Conservation (phyloP, 192 early-diverging fungal genomes). For the Oehlia diaphana region DNA sequence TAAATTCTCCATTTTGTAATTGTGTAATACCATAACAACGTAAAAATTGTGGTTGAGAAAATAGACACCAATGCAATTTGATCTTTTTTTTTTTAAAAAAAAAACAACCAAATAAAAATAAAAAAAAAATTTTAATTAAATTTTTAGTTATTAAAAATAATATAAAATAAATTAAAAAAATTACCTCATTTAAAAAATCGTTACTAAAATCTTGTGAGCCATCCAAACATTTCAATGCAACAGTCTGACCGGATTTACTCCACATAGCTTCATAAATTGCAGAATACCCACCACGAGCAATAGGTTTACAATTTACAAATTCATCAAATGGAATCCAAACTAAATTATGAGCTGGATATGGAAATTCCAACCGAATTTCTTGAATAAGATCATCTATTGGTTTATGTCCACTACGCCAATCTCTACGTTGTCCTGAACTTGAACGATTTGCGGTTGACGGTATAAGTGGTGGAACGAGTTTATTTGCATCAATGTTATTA, state of each 20-base stretch:
- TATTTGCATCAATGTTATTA: neutral
- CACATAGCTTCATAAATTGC: constrained; percentile 35
- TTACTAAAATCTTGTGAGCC: constrained; percentile 33
- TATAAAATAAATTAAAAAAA: neutral
- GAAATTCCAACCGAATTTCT: constrained; percentile 28
- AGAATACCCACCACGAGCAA: constrained; percentile 41
- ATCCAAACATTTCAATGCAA: constrained; percentile 35
- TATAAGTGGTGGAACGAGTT: too few species aligned
- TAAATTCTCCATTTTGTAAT: constrained; percentile 39
- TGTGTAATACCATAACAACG: constrained; percentile 41
- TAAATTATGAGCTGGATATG: constrained; percentile 15
- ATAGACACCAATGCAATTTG: constrained; percentile 18
- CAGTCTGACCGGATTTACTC: constrained; percentile 17
- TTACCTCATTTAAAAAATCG: constrained; percentile 39
- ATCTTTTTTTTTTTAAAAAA: constrained; percentile 12
- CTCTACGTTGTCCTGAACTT: constrained; percentile 22
- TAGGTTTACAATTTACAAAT: constrained; percentile 17
- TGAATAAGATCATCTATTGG: constrained; percentile 17
- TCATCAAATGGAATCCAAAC: constrained; percentile 28
- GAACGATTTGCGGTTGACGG: neutral
- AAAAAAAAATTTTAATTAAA: constrained; percentile 16
- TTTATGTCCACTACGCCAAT: constrained; percentile 25
- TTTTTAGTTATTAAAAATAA: constrained; percentile 9
- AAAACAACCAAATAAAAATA: constrained; percentile 29
- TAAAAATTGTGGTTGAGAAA: constrained; percentile 24